Conservation (phyloP, 192 early-diverging fungal genomes). For the Podila epigama region DNA sequence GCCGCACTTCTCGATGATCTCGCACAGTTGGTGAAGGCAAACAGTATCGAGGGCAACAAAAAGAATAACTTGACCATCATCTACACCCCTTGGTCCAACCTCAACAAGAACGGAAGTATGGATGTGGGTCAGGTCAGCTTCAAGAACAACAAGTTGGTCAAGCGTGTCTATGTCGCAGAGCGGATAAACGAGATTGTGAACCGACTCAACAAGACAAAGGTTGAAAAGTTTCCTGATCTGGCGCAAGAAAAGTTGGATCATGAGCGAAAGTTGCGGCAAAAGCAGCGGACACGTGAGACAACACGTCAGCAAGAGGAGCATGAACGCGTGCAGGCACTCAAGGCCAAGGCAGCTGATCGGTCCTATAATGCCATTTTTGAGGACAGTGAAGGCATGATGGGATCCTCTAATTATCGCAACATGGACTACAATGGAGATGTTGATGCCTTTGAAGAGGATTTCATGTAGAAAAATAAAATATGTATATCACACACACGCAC, state of each 20-base stretch:
- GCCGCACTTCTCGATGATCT: constrained; percentile 77
- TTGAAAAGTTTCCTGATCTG: constrained; percentile 81
- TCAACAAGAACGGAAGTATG: constrained; percentile 94
- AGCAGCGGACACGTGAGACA: constrained; percentile 35
- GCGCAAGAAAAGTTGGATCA: constrained; percentile 70
- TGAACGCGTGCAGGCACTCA: constrained; percentile 51
- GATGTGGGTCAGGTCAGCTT: constrained; percentile 97
- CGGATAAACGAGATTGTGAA: constrained; percentile 88
- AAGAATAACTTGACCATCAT: constrained; percentile 90
- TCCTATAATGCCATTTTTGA: constrained; percentile 62
- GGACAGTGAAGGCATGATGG: constrained; percentile 57
- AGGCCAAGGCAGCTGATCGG: constrained; percentile 52
- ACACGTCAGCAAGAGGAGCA: constrained; percentile 50
- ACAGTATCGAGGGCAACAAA: constrained; percentile 97
- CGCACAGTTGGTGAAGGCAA: constrained; percentile 96
- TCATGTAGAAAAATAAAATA: constrained; percentile 54
- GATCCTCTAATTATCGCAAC: constrained; percentile 55
- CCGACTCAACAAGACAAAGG: constrained; percentile 92
- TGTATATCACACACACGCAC: too few relatives aligned
- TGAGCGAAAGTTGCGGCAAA: constrained; percentile 54
- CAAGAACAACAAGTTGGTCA: constrained; percentile 73
- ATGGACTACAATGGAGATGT: constrained; percentile 57
- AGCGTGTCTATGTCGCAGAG: constrained; percentile 78
- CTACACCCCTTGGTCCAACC: constrained; percentile 92
- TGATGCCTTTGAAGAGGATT: constrained; percentile 68